A percentile compares a stretch with the other conserved stretches of the same genome.
Evolutionary conservation across 2,329 filamentous ascomycete species (phyloP).

Genomic region (Cercospora sp.): DNA sequence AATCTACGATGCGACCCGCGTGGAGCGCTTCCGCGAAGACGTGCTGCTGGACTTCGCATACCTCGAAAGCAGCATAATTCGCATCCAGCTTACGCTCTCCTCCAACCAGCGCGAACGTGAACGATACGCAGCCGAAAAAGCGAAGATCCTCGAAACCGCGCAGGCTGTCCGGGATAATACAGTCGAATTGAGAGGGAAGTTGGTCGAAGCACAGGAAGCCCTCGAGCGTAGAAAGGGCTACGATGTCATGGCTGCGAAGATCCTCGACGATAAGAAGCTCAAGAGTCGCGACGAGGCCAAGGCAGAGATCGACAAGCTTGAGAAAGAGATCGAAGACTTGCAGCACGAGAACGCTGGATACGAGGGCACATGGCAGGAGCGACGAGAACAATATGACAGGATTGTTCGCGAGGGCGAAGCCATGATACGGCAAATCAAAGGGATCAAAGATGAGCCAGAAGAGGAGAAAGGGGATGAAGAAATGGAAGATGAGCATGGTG

Average conservation of each 20-base stretch:
- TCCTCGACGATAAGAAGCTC: constrained; percentile 76
- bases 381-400: constrained; percentile 79
- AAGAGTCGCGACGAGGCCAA: constrained; percentile 82
- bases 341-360: constrained; percentile 82
- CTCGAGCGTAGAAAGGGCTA: constrained; percentile 79
- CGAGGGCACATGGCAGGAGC: constrained; percentile 77
- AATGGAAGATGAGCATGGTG: constrained; percentile 59
- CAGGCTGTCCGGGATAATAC: constrained; percentile 76
- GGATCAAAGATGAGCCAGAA: constrained; percentile 94
- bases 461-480: constrained; percentile 74
- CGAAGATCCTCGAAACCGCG: constrained; percentile 75
- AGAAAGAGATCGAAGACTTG: constrained; percentile 83
- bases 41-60: constrained; percentile 83
- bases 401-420: constrained; percentile 92
- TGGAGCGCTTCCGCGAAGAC: constrained; percentile 71
- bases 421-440: constrained; percentile 79
- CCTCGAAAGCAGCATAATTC: constrained; percentile 81
- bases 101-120: constrained; percentile 82
- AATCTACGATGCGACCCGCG: constrained; percentile 48
- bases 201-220: constrained; percentile 73
- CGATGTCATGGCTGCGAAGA: constrained; percentile 83
- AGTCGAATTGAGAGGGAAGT: constrained; percentile 66
- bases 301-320: constrained; percentile 73
- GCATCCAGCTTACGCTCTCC: constrained; percentile 80
- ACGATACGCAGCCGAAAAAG: constrained; percentile 78